Evolutionary conservation across 148 eudicot species (phyloP), one percentile per base, ranked within the genome.

Genomic region (Persicaria tinctoria): DNA sequence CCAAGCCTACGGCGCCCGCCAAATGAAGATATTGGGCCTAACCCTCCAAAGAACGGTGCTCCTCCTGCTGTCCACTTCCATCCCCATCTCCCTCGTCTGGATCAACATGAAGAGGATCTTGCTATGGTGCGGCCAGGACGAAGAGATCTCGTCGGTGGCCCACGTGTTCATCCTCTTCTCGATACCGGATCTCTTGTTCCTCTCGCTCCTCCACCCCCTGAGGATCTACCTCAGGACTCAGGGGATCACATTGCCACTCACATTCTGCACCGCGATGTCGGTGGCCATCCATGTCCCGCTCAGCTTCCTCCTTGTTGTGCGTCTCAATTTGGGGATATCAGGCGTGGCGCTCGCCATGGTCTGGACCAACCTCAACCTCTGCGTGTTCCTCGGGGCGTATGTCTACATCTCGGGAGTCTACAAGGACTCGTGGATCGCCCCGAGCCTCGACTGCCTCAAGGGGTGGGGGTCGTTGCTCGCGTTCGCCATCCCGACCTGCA

Each of bases 1-100:
- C 27, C 92, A 91, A 77, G 92, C 97, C 1, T 88, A 62, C 44
- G 97, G 94, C 0, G 94, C 94, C 38, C 81, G 85, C 38, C 87
- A 81, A 63, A 88, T 85, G 88, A 70, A 78, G 17, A 75, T 89
- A 13, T 75, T 91, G 79, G 80, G 83, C 17, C 88, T 83, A 45
- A 88, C 94, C 76, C 88, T 89, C 7, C 84, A 84, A 68, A 78
- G 87, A 11, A 84, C 87, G 50, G 81, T 84, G 51, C 6, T 81
- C 8, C 76, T 84, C 27, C 45, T 84, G 2, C 38, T 72, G 62
- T 73, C 79, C 6, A 76, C 77, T 23, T 84, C 80, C 51, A 23
- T 84, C 46, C 87, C 87, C 2, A 81, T 84, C 41, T 76, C 82
- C 13, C 56, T 81, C 75, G 79, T 84, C 1, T 84, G 87, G 87